Percentiles rank a stretch among this genome's conserved stretches.
Conservation (phyloP, 2,329 filamentous ascomycete species). For the Apiospora koreana region DNA sequence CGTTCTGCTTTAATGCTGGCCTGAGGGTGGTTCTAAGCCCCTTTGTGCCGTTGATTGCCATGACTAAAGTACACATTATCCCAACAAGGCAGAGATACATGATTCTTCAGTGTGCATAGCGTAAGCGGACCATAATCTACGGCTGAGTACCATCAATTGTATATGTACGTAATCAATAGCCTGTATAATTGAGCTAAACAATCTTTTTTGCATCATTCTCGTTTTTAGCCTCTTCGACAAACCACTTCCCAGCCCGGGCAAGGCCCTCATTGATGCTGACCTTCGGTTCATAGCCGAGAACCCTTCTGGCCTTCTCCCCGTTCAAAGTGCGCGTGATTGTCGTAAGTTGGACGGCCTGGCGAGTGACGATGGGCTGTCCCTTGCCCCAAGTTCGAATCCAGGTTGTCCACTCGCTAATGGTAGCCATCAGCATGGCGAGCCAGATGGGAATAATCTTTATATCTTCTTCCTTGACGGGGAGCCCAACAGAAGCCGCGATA, state of each 20-base stretch:
- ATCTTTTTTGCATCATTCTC: neutral
- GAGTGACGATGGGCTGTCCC: constrained; percentile 18
- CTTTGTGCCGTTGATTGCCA: too few relatives aligned
- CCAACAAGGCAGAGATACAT: too few relatives aligned
- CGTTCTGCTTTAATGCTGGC: too few relatives aligned
- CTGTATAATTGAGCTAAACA: too few relatives aligned
- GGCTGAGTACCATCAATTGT: too few relatives aligned
- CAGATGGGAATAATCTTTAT: constrained; percentile 23
- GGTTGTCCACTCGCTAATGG: constrained; percentile 26
- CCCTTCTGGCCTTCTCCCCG: constrained; percentile 20
- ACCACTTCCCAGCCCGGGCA: constrained; percentile 22
- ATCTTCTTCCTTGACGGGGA: constrained; percentile 19
- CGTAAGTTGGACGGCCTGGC: constrained; percentile 20
- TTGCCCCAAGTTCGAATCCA: constrained; percentile 20
- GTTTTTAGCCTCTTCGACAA: constrained; percentile 16
- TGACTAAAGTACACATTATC: too few relatives aligned
- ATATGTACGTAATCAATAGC: too few relatives aligned
- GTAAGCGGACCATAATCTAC: too few relatives aligned
- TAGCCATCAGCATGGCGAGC: constrained; percentile 26
- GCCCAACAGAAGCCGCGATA: constrained; percentile 23
- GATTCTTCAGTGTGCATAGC: too few relatives aligned
- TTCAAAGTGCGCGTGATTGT: constrained; percentile 22
- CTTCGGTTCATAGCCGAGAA: constrained; percentile 22
- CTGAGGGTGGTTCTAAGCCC: too few relatives aligned
- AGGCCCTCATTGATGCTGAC: constrained; percentile 19